Evolutionary conservation across 495 filamentous ascomycete genomes (phyloP).

Genomic region (Evernia prunastri): DNA sequence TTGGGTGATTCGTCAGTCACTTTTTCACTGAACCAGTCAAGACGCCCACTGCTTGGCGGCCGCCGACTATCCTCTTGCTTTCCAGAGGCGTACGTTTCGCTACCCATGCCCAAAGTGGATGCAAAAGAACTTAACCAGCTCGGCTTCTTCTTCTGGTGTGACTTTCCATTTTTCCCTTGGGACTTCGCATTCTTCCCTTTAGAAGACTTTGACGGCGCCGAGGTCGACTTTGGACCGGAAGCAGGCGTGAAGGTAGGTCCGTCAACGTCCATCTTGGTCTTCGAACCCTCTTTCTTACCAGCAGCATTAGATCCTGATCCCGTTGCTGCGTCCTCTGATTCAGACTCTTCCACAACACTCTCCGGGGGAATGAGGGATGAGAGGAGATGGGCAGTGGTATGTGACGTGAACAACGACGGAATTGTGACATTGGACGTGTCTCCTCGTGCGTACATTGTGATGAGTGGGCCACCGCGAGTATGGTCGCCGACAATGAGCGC

Average conservation of each 20-base stretch:
- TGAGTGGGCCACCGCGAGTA: slow-evolving; percentile 70
- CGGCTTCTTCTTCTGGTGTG: slow-evolving; percentile 27
- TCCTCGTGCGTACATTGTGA: slow-evolving; percentile 95
- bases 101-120: slow-evolving; percentile 49
- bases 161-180: not conserved
- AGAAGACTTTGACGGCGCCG: slow-evolving; percentile 25
- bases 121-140: slow-evolving; percentile 53
- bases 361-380: slow-evolving; percentile 79
- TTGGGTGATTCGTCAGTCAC: slow-evolving; percentile 53
- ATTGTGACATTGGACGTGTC: slow-evolving; percentile 94
- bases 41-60: slow-evolving; percentile 74
- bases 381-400: slow-evolving; percentile 88
- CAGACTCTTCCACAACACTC: slow-evolving; percentile 46
- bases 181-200: slow-evolving; percentile 23
- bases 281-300: slow-evolving; percentile 5
- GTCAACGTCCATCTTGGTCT: slow-evolving; percentile 6
- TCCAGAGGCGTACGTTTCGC: slow-evolving; percentile 27
- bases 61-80: slow-evolving; percentile 52
- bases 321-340: slow-evolving; percentile 13
- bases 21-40: slow-evolving; percentile 68
- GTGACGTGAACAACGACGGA: slow-evolving; percentile 87
- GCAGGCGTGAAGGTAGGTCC: slow-evolving; percentile 24
- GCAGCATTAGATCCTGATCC: slow-evolving; percentile 1
- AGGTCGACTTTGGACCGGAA: slow-evolving; percentile 24
- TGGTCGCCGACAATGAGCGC: slow-evolving; percentile 94